Conservation (phyloP, 805 yeast genomes). For the Wickerhamiella brachini region DNA sequence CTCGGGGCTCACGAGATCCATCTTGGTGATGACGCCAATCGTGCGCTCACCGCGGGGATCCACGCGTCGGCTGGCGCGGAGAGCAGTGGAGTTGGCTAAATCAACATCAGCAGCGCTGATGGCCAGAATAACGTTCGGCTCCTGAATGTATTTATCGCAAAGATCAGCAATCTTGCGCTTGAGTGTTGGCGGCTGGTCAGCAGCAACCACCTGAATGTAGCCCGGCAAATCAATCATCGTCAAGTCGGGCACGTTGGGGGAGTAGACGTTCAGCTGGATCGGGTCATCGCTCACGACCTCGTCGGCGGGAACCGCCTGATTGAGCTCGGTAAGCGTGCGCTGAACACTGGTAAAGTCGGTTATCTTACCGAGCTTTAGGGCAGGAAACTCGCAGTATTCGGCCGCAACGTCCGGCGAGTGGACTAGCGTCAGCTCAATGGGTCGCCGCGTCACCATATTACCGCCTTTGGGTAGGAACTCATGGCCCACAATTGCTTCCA, state of each 20-base stretch:
- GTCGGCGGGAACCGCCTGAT: slow-evolving; percentile 76
- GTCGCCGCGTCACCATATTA: slow-evolving; percentile 96
- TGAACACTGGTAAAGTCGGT: slow-evolving; percentile 86
- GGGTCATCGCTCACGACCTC: slow-evolving; percentile 91
- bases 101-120: slow-evolving; percentile 98
- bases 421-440: slow-evolving; percentile 84
- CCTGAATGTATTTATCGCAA: slow-evolving; percentile 74
- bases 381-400: slow-evolving; percentile 88
- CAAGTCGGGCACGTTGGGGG: slow-evolving; percentile 83
- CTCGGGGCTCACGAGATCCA: slow-evolving; percentile 76
- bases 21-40: slow-evolving; percentile 87
- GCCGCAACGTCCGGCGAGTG: slow-evolving; percentile 67
- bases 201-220: slow-evolving; percentile 90
- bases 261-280: slow-evolving; percentile 77
- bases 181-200: slow-evolving; percentile 82
- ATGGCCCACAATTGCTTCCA: slow-evolving; percentile 95
- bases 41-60: slow-evolving; percentile 95
- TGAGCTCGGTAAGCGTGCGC: slow-evolving; percentile 70
- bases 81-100: slow-evolving; percentile 88
- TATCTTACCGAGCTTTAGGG: slow-evolving; percentile 63
- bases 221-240: slow-evolving; percentile 95
- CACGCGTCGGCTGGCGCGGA: slow-evolving; percentile 73
- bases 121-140: slow-evolving; percentile 89
- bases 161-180: slow-evolving; percentile 65
- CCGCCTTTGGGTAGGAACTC: slow-evolving; percentile 94